These are phyloP conservation scores for Moringa oleifera DNA, from an alignment of 345 rosid genomes.

Conservation along the genomic window DNA sequence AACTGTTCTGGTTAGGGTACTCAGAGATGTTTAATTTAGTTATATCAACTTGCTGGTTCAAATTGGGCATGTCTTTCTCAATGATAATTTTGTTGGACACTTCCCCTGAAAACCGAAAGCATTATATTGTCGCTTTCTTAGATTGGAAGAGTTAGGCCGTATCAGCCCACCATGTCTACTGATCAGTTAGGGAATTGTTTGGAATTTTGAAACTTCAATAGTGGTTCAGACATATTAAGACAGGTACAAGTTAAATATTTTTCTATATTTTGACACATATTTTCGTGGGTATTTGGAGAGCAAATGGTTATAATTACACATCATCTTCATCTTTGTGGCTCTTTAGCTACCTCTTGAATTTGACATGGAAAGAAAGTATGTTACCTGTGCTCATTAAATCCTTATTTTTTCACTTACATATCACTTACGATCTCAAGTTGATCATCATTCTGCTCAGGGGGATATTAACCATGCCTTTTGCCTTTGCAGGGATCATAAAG, in stretches of 20 bases:
- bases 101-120: neutral
- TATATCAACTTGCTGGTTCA: too few species aligned
- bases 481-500: conserved; percentile 73
- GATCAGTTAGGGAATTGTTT: neutral
- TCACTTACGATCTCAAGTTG: neutral
- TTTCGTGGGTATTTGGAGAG: too few species aligned
- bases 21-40: too few species aligned
- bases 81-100: neutral
- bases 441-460: neutral
- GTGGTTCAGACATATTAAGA: neutral
- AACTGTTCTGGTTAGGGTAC: too few species aligned
- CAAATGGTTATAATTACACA: too few species aligned
- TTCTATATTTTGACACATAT: too few species aligned
- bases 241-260: neutral
- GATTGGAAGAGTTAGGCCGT: neutral
- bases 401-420: neutral
- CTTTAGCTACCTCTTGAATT: too few species aligned
- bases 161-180: neutral
- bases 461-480: conserved; percentile 9
- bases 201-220: neutral
- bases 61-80: neutral
- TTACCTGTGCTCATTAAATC: neutral
- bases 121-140: neutral
- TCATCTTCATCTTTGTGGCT: too few species aligned
- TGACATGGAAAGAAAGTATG: neutral